Percentiles rank a stretch among this genome's conserved stretches.
Evolutionary conservation across 345 rosid genomes (phyloP).

Genomic region (Citrus inodora): DNA sequence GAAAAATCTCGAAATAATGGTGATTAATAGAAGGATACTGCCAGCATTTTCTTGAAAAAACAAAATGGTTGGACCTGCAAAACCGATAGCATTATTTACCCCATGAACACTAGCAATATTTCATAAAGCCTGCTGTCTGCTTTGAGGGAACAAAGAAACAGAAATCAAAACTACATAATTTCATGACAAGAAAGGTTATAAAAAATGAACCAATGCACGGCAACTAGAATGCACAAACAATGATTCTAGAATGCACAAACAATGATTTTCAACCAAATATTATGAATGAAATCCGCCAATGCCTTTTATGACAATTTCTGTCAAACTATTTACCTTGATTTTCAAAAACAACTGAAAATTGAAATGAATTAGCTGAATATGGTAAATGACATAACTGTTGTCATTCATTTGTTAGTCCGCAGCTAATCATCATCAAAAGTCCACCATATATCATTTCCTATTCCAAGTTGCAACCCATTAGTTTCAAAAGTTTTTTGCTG

Average conservation of each 20-base stretch:
- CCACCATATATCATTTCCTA: not conserved
- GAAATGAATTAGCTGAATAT: not conserved
- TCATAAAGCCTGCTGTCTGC: not conserved
- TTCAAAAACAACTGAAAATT: not conserved
- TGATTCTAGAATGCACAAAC: not conserved
- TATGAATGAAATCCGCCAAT: not conserved
- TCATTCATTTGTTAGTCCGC: not conserved
- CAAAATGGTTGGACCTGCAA: constrained; percentile 94
- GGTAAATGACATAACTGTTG: not conserved
- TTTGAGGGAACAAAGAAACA: not conserved
- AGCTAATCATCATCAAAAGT: not conserved
- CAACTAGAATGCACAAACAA: not conserved
- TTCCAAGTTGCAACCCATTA: not conserved
- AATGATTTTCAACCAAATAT: not conserved
- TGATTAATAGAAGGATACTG: constrained; percentile 64
- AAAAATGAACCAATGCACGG: not conserved
- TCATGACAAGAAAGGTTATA: not conserved
- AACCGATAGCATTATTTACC: constrained; percentile 9
- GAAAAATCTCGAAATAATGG: not conserved
- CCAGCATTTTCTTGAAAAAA: constrained; percentile 99
- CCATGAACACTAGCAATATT: not conserved
- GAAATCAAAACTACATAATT: not conserved
- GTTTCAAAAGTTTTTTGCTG: not conserved
- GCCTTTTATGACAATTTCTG: not conserved
- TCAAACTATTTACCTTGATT: not conserved